A percentile compares a stretch with the other conserved stretches of the same genome.
phyloP scores from a whole-genome alignment of 768 basidiomycete genomes.

The Strobilomyces confusus region DNA sequence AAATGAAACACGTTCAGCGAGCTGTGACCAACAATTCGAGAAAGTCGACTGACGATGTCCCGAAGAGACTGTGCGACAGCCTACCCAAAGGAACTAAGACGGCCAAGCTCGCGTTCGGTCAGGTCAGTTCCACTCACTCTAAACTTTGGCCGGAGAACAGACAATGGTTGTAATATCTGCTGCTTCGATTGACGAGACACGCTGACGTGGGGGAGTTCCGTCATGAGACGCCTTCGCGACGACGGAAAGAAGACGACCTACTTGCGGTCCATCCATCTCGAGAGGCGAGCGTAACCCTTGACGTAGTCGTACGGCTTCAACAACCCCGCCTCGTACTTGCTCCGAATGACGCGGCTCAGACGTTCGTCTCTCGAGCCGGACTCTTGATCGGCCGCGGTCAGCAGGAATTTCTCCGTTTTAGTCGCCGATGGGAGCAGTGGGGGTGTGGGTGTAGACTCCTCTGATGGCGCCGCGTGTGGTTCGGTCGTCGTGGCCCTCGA shows the following conservation, averaged over 20 bases:
- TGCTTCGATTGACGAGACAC: conserved; percentile 90
- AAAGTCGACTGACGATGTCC: conserved; percentile 54
- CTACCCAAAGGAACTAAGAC: conserved; percentile 29
- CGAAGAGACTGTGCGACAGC: conserved; percentile 81
- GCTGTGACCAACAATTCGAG: background rate
- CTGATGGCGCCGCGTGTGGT: conserved; percentile 26
- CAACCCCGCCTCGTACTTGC: conserved; percentile 95
- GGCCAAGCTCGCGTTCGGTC: background rate
- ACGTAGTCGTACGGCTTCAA: conserved; percentile 96
- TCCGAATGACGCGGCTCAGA: conserved; percentile 85
- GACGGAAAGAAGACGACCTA: conserved; percentile 31
- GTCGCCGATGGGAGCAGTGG: conserved; percentile 66
- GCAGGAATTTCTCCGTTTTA: conserved; percentile 82
- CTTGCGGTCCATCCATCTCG: conserved; percentile 95
- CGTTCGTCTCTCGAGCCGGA: conserved; percentile 88
- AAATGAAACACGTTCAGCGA: no score
- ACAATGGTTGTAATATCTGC: conserved; percentile 86
- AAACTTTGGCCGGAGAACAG: conserved; percentile 81
- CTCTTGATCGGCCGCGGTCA: conserved; percentile 94
- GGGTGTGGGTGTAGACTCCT: conserved; percentile 41
- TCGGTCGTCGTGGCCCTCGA: conserved; percentile 23
- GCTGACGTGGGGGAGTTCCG: conserved; percentile 38
- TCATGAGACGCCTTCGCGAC: background rate
- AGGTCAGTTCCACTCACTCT: conserved; percentile 44
- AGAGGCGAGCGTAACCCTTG: conserved; percentile 88